Conservation (phyloP, 495 filamentous ascomycete species). For the Chaetomium fimeti region DNA sequence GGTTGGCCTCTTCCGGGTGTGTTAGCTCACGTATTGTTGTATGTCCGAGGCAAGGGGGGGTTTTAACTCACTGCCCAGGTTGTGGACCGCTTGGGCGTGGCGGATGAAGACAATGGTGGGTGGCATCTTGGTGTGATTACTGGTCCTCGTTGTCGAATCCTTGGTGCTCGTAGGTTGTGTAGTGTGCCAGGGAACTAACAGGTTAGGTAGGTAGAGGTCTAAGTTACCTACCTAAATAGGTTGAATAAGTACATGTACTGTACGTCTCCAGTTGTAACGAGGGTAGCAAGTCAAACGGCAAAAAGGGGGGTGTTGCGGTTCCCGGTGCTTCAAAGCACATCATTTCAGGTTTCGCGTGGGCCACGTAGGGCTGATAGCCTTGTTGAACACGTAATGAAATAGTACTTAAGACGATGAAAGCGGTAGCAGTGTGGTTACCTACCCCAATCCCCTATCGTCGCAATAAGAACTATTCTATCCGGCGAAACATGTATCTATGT, state of each 20-base stretch:
- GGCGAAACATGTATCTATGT: too few species aligned
- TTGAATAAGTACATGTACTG: too few species aligned
- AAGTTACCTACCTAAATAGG: too few species aligned
- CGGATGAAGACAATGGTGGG: conserved; percentile 55
- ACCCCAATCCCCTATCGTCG: too few species aligned
- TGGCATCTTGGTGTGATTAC: conserved; percentile 41
- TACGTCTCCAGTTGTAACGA: background rate
- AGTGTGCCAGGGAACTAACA: too few species aligned
- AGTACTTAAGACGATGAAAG: too few species aligned
- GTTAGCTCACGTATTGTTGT: background rate
- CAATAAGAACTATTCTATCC: too few species aligned
- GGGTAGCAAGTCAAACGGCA: background rate
- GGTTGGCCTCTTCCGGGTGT: background rate
- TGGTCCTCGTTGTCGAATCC: background rate
- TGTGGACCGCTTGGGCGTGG: conserved; percentile 57
- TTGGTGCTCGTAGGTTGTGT: too few species aligned
- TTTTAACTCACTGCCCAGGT: conserved; percentile 36
- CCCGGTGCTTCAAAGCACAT: background rate
- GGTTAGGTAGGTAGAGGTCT: too few species aligned
- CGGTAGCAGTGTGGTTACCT: too few species aligned
- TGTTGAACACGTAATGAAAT: too few species aligned
- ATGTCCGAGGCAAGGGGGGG: conserved; percentile 22
- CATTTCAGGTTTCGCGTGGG: background rate
- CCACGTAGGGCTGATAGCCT: background rate
- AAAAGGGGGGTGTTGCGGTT: background rate